Evolutionary conservation across 495 filamentous ascomycete genomes (phyloP).

Genomic region (Bathelium albidoporum): DNA sequence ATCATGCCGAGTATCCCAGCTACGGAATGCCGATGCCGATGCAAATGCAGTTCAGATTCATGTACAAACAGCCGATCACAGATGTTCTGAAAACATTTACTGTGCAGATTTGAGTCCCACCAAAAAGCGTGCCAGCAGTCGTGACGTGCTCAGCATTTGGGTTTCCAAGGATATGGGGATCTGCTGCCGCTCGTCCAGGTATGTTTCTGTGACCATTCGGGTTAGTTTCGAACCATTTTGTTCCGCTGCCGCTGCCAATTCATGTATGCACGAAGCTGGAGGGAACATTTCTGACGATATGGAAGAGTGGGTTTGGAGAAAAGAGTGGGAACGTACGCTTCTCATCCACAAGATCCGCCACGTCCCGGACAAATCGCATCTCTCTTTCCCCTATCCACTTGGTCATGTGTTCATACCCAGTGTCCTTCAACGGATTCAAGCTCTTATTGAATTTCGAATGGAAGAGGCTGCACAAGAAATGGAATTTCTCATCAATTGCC

Average conservation of each 20-base stretch:
- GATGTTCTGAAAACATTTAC: neutral
- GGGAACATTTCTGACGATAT: neutral
- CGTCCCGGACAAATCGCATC: constrained; percentile 20
- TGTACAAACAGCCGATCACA: neutral
- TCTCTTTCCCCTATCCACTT: constrained; percentile 12
- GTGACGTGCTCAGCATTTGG: constrained; percentile 27
- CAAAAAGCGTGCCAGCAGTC: constrained; percentile 29
- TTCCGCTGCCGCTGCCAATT: neutral
- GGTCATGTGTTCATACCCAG: constrained; percentile 18
- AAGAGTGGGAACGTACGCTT: constrained; percentile 23
- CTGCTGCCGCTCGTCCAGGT: constrained; percentile 18
- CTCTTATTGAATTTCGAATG: constrained; percentile 29
- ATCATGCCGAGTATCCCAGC: neutral
- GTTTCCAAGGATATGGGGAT: constrained; percentile 22
- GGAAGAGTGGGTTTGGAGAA: neutral
- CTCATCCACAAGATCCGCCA: constrained; percentile 24
- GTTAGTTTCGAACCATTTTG: neutral
- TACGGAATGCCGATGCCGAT: neutral
- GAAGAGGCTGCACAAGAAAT: constrained; percentile 28
- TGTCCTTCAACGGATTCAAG: constrained; percentile 20
- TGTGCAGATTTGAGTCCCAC: constrained; percentile 7
- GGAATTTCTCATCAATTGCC: constrained; percentile 27
- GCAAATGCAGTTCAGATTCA: neutral
- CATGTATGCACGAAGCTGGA: neutral
- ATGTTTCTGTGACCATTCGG: constrained; percentile 20